phyloP scores from a whole-genome alignment of 495 filamentous ascomycete genomes.

The Pseudoneurospora amorphoporcata region DNA sequence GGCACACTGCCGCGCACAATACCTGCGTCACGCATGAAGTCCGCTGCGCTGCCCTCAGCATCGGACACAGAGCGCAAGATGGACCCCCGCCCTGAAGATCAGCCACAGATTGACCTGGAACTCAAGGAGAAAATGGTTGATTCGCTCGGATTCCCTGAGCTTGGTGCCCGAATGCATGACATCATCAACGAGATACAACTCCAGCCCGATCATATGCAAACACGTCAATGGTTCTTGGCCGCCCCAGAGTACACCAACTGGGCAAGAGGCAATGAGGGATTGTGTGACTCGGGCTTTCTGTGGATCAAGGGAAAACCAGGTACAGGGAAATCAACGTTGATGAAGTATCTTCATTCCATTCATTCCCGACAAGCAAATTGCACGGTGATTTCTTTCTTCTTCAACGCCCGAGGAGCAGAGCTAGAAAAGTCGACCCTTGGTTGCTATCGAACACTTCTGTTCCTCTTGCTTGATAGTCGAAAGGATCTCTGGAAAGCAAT shows the following conservation, averaged over 20 bases:
- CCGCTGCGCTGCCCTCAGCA: not conserved
- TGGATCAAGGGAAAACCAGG: slow-evolving; percentile 2
- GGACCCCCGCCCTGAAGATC: not conserved
- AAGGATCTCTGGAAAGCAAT: slow-evolving; percentile 12
- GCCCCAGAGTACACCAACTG: not conserved
- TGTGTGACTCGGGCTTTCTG: not conserved
- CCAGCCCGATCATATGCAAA: not conserved
- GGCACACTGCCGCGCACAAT: not conserved
- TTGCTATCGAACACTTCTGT: slow-evolving; percentile 41
- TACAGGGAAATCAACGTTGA: slow-evolving; percentile 1
- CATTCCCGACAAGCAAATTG: not conserved
- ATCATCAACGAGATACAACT: not conserved
- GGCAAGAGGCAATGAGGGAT: not conserved
- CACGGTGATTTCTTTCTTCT: slow-evolving; percentile 7
- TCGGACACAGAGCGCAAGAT: not conserved
- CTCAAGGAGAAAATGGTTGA: not conserved
- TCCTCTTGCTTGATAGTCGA: slow-evolving; percentile 16
- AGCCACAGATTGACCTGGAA: not conserved
- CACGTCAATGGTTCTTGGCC: not conserved
- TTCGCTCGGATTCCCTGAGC: not conserved
- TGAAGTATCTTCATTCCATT: not conserved
- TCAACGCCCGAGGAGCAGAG: slow-evolving; percentile 16
- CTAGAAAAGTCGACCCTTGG: slow-evolving; percentile 38
- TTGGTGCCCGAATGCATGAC: not conserved
- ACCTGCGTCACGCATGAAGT: not conserved